Base-by-base conservation (phyloP, 805 yeast genomes). In the Kodamaea neixiangensis region DNA sequence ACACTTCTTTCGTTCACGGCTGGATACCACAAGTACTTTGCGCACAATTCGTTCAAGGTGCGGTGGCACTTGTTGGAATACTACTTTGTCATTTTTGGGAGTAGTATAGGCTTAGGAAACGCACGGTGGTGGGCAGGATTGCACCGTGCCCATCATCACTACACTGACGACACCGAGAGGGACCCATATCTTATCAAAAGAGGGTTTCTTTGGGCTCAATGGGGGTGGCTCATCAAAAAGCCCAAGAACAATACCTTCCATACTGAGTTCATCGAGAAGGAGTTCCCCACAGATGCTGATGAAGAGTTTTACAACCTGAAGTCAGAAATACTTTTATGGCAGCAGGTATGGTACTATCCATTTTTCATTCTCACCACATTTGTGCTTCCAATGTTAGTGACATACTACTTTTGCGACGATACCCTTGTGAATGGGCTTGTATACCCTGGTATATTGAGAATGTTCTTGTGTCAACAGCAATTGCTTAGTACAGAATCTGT, bases 61-160 rank as follows among this genome's bases (percentile, higher is more conserved):
- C 57, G 49, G 11, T 58, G 31, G 35, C 33, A 40, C 7, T 68
- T 75, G 2, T 54, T 88, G 31, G 79, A 78, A 50, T 52, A 76
- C 33, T 60, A 76, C 22, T 78, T 86, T 51, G 79, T 84, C n/a
- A 60, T 83, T 0, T 73, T 83, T 41, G 92, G 93, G 5, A 71
- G 86, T 14, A 86, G 89, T 57, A 82, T 85, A 6, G 96, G 91
- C 2, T 72, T 89, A 48, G 96, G 96, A 4, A 78, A 89, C 2
- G 81, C 85, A 10, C 77, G 85, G 61, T 79, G 86, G 80, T 90
- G 96, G 96, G 85, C 88, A 18, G 76, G 85, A 13, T 77, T 88
- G 43, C 98, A 92, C 72, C 75, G 96, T 53, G 91, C 94, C 3
- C 97, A 92, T 71, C 97, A 92, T 68, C 81, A 93, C 52, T 88